These are phyloP conservation scores for Fusarium brevicatenulatum DNA, from an alignment of 2,329 filamentous ascomycete genomes.

Conservation along the genomic window DNA sequence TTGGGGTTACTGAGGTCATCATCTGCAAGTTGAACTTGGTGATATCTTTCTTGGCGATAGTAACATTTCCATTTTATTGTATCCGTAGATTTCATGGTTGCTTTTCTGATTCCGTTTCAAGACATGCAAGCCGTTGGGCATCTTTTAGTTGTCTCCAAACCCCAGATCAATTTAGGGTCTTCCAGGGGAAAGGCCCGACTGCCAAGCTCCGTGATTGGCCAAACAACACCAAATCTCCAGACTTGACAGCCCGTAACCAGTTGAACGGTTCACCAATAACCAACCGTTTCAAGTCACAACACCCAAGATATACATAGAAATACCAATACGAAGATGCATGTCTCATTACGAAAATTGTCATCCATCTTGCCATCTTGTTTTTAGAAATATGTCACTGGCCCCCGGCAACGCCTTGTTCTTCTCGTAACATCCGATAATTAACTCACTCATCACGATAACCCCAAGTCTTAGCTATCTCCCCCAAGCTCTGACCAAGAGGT, in stretches of 20 bases:
- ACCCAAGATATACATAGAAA: constrained; percentile 6
- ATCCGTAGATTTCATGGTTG: background rate
- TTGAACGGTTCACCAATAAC: constrained; percentile 8
- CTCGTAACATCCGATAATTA: constrained; percentile 14
- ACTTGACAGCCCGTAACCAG: background rate
- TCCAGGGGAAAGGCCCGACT: constrained; percentile 42
- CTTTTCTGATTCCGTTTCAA: background rate
- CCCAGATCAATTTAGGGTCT: constrained; percentile 40
- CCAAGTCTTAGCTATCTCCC: background rate
- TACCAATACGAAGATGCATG: constrained; percentile 6
- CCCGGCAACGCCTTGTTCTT: constrained; percentile 7
- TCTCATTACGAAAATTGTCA: constrained; percentile 5
- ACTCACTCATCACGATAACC: constrained; percentile 11
- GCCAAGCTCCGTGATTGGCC: constrained; percentile 35
- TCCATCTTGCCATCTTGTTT: background rate
- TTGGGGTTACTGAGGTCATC: background rate
- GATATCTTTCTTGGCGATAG: background rate
- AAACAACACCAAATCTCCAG: background rate
- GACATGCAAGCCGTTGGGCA: background rate
- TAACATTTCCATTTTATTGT: background rate
- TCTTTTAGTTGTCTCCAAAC: constrained; percentile 9
- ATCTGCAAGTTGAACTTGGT: background rate
- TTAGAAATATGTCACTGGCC: background rate
- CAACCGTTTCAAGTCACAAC: background rate
- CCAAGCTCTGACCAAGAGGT: constrained; percentile 15